Evolutionary conservation across 2,329 filamentous ascomycete species (phyloP).

Genomic region (Coniosporium uncinatum): DNA sequence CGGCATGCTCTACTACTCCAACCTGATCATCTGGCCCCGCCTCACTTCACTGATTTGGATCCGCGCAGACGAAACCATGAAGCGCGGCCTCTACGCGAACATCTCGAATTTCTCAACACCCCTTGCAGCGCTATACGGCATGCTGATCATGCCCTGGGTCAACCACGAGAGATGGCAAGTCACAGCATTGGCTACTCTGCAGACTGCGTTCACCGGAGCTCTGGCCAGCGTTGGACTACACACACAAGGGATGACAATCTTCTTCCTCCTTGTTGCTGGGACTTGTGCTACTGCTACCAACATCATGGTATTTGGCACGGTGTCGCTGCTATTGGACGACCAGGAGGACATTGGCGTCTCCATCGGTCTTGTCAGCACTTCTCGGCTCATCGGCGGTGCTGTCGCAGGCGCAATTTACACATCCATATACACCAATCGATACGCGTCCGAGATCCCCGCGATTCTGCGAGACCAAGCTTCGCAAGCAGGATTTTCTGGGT

Average conservation of each 20-base stretch:
- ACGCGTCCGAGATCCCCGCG: slow-evolving; percentile 15
- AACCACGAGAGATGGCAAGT: slow-evolving; percentile 30
- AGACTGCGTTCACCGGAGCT: slow-evolving; percentile 28
- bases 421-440: slow-evolving; percentile 24
- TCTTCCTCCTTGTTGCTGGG: slow-evolving; percentile 22
- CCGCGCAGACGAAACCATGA: slow-evolving; percentile 11
- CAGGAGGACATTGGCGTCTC: slow-evolving; percentile 39
- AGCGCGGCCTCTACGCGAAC: slow-evolving; percentile 17
- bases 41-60: slow-evolving; percentile 14
- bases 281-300: slow-evolving; percentile 30
- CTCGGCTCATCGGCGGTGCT: slow-evolving; percentile 32
- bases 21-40: background rate
- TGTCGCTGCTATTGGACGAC: slow-evolving; percentile 38
- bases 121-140: slow-evolving; percentile 9
- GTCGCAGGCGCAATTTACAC: slow-evolving; percentile 28
- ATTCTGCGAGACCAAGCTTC: slow-evolving; percentile 18
- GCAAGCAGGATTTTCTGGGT: slow-evolving; percentile 15
- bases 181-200: slow-evolving; percentile 19
- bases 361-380: slow-evolving; percentile 37
- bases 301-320: slow-evolving; percentile 34
- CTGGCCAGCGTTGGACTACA: slow-evolving; percentile 19
- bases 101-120: slow-evolving; percentile 4
- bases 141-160: slow-evolving; percentile 18
- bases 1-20: slow-evolving; percentile 1
- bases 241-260: slow-evolving; percentile 29